Evolutionary conservation across 2,329 filamentous ascomycete species (phyloP).

Genomic region (Neofusicoccum laricinum): DNA sequence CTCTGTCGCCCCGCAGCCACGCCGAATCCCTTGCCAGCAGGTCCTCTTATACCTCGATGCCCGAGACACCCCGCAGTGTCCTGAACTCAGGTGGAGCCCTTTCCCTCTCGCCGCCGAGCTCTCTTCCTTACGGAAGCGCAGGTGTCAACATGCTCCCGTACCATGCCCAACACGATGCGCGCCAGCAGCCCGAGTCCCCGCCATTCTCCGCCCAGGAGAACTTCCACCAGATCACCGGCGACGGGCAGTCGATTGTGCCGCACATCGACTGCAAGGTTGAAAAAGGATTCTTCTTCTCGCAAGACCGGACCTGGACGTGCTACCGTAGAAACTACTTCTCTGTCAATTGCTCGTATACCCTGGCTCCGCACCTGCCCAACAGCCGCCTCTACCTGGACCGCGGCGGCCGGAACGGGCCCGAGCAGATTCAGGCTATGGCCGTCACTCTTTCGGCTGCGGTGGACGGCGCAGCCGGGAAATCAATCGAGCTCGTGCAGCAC

Average conservation of each 20-base stretch:
- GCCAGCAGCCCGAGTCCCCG: slow-evolving; percentile 32
- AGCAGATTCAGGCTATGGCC: slow-evolving; percentile 69
- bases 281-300: slow-evolving; percentile 78
- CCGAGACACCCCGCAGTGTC: slow-evolving; percentile 33
- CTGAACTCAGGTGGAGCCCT: slow-evolving; percentile 31
- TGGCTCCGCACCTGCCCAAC: slow-evolving; percentile 61
- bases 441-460: slow-evolving; percentile 84
- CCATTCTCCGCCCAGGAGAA: slow-evolving; percentile 48
- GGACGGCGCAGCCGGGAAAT: slow-evolving; percentile 70
- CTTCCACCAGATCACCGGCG: slow-evolving; percentile 61
- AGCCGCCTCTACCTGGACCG: slow-evolving; percentile 57
- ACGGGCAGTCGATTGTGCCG: slow-evolving; percentile 60
- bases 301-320: slow-evolving; percentile 84
- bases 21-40: slow-evolving; percentile 21
- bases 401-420: slow-evolving; percentile 39
- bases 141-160: slow-evolving; percentile 19
- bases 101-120: slow-evolving; percentile 19
- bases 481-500: slow-evolving; percentile 82
- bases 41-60: slow-evolving; percentile 8
- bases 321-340: slow-evolving; percentile 91
- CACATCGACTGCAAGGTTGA: slow-evolving; percentile 79
- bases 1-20: slow-evolving; percentile 35
- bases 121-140: slow-evolving; percentile 19
- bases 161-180: slow-evolving; percentile 22
- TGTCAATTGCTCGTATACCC: slow-evolving; percentile 73